A percentile compares a stretch with the other conserved stretches of the same genome.
Evolutionary conservation across 2,329 filamentous ascomycete species (phyloP).

Genomic region (Cercospora nicotianae): DNA sequence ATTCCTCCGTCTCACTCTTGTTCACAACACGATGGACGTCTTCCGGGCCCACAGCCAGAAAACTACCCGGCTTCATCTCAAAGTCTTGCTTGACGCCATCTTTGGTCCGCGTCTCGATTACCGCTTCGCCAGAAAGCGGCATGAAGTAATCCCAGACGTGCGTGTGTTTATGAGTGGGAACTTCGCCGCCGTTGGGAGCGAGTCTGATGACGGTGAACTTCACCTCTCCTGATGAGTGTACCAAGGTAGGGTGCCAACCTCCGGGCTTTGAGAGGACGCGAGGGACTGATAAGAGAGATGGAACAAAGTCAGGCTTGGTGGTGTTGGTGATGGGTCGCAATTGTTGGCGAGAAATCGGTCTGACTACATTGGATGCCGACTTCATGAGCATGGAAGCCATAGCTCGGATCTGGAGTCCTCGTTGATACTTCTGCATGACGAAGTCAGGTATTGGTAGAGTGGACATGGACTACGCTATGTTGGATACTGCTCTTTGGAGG

Average conservation of each 20-base stretch:
- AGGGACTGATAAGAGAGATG: constrained; percentile 8
- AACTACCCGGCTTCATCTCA: constrained; percentile 19
- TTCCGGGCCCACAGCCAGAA: constrained; percentile 18
- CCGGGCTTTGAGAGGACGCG: constrained; percentile 14
- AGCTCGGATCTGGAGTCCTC: too few species aligned
- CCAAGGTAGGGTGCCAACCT: constrained; percentile 20
- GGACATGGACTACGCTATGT: too few species aligned
- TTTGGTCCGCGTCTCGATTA: constrained; percentile 21
- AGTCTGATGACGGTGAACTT: constrained; percentile 22
- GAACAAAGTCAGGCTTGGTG: constrained; percentile 16
- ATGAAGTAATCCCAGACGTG: not conserved
- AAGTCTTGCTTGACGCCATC: constrained; percentile 19
- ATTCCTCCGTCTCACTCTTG: constrained; percentile 13
- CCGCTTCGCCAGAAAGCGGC: constrained; percentile 6
- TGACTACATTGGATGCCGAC: too few species aligned
- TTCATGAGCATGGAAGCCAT: too few species aligned
- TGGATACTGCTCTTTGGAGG: too few species aligned
- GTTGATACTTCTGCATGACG: too few species aligned
- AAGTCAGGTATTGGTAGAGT: too few species aligned
- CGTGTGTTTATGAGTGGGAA: constrained; percentile 2
- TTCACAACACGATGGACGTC: constrained; percentile 25
- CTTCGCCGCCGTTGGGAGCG: constrained; percentile 13
- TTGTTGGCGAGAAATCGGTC: not conserved
- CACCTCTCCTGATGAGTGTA: constrained; percentile 22
- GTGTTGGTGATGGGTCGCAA: constrained; percentile 9